Conservation (phyloP, 768 basidiomycete genomes). For the Leccinum sublutescens region DNA sequence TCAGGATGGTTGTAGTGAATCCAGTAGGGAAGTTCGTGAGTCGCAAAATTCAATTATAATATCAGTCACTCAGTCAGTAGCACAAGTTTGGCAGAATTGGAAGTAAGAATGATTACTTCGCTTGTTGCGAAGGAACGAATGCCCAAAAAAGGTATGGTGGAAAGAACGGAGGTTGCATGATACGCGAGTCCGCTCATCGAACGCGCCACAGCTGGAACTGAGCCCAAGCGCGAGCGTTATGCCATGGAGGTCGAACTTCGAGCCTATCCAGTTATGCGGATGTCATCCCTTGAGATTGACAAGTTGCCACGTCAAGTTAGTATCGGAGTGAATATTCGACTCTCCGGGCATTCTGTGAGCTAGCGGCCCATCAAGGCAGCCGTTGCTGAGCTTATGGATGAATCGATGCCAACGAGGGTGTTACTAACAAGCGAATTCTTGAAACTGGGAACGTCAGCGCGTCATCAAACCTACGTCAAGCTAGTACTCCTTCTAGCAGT, state of each 20-base stretch:
- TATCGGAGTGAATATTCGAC: background rate
- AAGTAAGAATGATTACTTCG: background rate
- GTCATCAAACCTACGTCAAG: background rate
- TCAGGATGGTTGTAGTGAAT: background rate
- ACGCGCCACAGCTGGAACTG: background rate
- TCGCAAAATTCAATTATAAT: background rate
- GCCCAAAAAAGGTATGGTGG: conserved; percentile 4
- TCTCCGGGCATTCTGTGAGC: background rate
- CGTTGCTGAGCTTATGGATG: background rate
- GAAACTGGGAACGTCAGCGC: background rate
- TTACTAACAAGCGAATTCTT: background rate
- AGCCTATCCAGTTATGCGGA: background rate
- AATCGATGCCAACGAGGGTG: background rate
- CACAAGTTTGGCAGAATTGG: background rate
- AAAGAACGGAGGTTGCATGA: background rate
- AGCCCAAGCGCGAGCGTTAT: background rate
- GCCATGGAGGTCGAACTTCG: background rate
- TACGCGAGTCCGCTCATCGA: background rate
- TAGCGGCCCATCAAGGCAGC: background rate
- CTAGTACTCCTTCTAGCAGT: background rate
- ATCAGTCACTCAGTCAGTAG: background rate
- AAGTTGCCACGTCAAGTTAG: conserved; percentile 5
- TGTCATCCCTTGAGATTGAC: background rate
- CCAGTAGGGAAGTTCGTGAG: background rate
- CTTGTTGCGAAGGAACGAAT: background rate